Conservation (phyloP, 257 asterid species). For the Forsythia viridissima region DNA sequence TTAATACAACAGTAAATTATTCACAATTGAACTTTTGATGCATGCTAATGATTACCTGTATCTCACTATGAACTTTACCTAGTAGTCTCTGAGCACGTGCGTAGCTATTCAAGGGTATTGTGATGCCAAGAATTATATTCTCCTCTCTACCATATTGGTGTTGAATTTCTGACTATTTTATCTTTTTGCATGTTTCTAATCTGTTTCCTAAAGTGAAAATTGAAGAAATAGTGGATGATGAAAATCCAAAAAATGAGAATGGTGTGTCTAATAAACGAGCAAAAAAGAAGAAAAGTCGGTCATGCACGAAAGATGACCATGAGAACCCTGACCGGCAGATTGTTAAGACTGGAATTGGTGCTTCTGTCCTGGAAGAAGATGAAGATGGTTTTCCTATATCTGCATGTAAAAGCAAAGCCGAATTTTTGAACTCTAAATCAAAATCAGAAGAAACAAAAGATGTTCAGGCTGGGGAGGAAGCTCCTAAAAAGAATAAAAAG, state of each 20-base stretch:
- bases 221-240: constrained; percentile 83
- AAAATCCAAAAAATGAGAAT: constrained; percentile 43
- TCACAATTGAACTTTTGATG: neutral
- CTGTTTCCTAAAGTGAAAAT: constrained; percentile 57
- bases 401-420: constrained; percentile 31
- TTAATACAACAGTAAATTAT: neutral
- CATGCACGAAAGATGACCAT: constrained; percentile 29
- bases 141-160: neutral
- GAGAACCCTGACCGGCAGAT: constrained; percentile 46
- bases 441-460: constrained; percentile 23
- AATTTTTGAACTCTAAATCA: constrained; percentile 26
- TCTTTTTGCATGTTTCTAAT: neutral
- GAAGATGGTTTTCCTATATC: constrained; percentile 88
- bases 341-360: constrained; percentile 44
- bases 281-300: constrained; percentile 57
- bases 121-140: neutral
- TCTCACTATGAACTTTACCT: neutral
- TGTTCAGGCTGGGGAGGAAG: constrained; percentile 29
- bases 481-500: constrained; percentile 36
- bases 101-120: neutral
- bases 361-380: constrained; percentile 68
- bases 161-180: neutral
- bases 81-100: neutral
- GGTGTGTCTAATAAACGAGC: constrained; percentile 41
- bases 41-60: neutral